A percentile compares a stretch with the other conserved stretches of the same genome.
These are phyloP conservation scores for Nemania sp. DNA, from an alignment of 2,329 filamentous ascomycete genomes.

Conservation along the genomic window DNA sequence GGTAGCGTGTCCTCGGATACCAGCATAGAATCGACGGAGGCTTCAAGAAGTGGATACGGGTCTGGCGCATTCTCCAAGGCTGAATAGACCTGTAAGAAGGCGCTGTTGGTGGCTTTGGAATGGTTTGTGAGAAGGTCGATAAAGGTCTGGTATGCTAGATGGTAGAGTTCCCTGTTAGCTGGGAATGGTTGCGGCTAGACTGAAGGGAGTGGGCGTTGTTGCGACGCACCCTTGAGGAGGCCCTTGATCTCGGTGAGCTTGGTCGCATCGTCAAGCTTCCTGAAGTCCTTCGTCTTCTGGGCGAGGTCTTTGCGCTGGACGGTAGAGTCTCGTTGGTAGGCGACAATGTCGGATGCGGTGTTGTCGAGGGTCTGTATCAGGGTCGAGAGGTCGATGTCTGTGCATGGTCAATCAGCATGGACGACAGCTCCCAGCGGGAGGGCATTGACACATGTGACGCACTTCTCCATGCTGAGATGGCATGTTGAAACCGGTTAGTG, in stretches of 20 bases:
- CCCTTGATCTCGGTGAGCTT: conserved; percentile 92
- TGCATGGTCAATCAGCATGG: conserved; percentile 44
- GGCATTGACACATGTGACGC: conserved; percentile 49
- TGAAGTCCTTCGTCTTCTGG: conserved; percentile 99
- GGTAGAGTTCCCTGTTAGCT: conserved; percentile 19
- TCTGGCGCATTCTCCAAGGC: conserved; percentile 95
- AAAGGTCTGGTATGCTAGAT: conserved; percentile 90
- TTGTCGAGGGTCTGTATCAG: conserved; percentile 89
- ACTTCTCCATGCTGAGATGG: conserved; percentile 97
- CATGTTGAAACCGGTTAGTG: conserved; percentile 95
- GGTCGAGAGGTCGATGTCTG: conserved; percentile 87
- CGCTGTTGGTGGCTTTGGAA: conserved; percentile 91
- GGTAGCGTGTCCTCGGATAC: conserved; percentile 92
- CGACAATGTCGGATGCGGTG: conserved; percentile 93
- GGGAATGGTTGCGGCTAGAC: background rate
- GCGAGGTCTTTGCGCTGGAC: conserved; percentile 96
- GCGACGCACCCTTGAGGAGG: conserved; percentile 78
- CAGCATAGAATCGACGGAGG: conserved; percentile 93
- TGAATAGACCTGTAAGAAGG: conserved; percentile 93
- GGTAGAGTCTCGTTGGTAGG: conserved; percentile 93
- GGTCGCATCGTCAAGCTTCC: conserved; percentile 85
- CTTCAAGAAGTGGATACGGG: conserved; percentile 94
- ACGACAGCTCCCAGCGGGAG: conserved; percentile 21
- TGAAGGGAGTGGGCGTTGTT: background rate
- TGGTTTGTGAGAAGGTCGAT: conserved; percentile 97